Conservation (phyloP, 495 filamentous ascomycete species). For the Zalerion maritima region DNA sequence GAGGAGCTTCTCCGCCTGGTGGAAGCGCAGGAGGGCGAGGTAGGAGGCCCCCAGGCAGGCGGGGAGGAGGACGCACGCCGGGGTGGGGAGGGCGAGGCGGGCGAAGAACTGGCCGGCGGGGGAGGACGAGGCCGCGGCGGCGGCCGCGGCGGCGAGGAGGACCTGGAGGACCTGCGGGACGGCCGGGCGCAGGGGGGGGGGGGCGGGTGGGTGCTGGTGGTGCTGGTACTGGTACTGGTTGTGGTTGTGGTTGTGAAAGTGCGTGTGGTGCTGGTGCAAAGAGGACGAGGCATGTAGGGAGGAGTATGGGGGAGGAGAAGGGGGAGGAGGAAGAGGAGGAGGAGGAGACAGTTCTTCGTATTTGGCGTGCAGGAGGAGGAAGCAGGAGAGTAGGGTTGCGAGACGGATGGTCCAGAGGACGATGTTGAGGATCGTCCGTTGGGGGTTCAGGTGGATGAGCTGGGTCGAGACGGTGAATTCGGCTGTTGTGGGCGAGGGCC, state of each 20-base stretch:
- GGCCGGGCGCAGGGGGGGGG: constrained; percentile 14
- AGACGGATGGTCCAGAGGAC: constrained; percentile 34
- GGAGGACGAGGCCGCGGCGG: constrained; percentile 5
- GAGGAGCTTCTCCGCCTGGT: constrained; percentile 68
- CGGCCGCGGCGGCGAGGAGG: constrained; percentile 5
- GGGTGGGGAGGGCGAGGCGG: constrained; percentile 25
- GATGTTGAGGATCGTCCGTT: constrained; percentile 38
- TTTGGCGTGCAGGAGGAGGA: constrained; percentile 22
- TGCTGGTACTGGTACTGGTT: constrained; percentile 3
- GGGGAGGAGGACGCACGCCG: constrained; percentile 12
- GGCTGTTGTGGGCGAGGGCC: constrained; percentile 73
- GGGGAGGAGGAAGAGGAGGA: constrained; percentile 11
- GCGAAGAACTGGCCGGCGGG: constrained; percentile 21
- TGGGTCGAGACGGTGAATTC: constrained; percentile 75
- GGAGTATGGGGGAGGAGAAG: constrained; percentile 1
- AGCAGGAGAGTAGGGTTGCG: constrained; percentile 14
- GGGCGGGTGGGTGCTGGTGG: constrained; percentile 5
- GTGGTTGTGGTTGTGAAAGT: not conserved
- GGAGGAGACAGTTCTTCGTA: no score
- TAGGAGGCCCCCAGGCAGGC: constrained; percentile 15
- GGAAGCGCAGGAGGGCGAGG: constrained; percentile 22
- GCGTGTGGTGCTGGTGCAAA: no score
- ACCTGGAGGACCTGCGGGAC: constrained; percentile 20
- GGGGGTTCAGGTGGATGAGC: constrained; percentile 37
- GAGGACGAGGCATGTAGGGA: no score